These are phyloP conservation scores for Cordyceps militaris DNA, from an alignment of 2,329 filamentous ascomycete species.

Conservation along the genomic window DNA sequence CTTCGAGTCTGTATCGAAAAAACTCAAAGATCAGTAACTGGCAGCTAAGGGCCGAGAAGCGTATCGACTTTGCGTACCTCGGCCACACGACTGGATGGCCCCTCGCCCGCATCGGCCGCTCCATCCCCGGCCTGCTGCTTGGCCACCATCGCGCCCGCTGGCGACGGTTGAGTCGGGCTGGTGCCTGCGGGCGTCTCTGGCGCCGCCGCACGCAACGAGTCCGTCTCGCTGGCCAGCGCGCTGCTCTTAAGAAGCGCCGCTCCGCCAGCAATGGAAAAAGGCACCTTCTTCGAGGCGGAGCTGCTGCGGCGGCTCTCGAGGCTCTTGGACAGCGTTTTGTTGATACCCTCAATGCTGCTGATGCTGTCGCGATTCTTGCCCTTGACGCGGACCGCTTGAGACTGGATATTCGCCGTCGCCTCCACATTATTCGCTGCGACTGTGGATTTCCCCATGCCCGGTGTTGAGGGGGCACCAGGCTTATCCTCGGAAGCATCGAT, in stretches of 20 bases:
- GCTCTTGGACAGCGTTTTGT: slow-evolving; percentile 75
- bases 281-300: slow-evolving; percentile 73
- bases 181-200: slow-evolving; percentile 34
- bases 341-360: slow-evolving; percentile 62
- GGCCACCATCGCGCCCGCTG: slow-evolving; percentile 17
- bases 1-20: slow-evolving; percentile 20
- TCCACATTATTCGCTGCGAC: slow-evolving; percentile 83
- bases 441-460: slow-evolving; percentile 84
- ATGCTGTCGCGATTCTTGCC: slow-evolving; percentile 39
- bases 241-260: slow-evolving; percentile 41
- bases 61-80: slow-evolving; percentile 51
- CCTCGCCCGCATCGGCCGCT: slow-evolving; percentile 6
- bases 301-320: slow-evolving; percentile 88
- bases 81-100: slow-evolving; percentile 22
- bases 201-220: slow-evolving; percentile 45
- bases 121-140: slow-evolving; percentile 15
- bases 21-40: background rate
- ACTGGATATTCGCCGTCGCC: slow-evolving; percentile 66
- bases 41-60: slow-evolving; percentile 38
- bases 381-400: slow-evolving; percentile 39
- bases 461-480: slow-evolving; percentile 81
- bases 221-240: slow-evolving; percentile 51
- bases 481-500: slow-evolving; percentile 93
- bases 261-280: slow-evolving; percentile 40
- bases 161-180: slow-evolving; percentile 33